phyloP scores from a whole-genome alignment of 2,329 filamentous ascomycete species.

The Pyrenophora graminea region DNA sequence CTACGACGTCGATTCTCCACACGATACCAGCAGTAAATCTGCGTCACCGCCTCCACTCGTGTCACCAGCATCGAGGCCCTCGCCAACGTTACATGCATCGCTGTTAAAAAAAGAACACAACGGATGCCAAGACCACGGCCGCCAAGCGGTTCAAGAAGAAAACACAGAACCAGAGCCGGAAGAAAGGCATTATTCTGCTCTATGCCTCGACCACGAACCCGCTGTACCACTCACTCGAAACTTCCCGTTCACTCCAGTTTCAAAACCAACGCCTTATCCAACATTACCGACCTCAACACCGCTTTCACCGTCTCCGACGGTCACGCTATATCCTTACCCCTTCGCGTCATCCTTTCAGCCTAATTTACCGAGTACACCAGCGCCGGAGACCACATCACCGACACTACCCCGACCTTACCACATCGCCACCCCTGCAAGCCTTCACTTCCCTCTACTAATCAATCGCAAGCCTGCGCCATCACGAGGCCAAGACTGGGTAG shows the following conservation, averaged over 20 bases:
- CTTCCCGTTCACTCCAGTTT: neutral
- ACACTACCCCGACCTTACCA: neutral
- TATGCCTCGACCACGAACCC: neutral
- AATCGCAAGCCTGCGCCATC: conserved; percentile 15
- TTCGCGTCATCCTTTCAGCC: neutral
- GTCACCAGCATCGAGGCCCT: too few relatives aligned
- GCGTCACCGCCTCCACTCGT: too few relatives aligned
- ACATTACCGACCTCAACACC: neutral
- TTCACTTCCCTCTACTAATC: neutral
- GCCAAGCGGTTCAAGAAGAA: too few relatives aligned
- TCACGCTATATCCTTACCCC: neutral
- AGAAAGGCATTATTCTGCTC: too few relatives aligned
- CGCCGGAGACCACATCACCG: neutral
- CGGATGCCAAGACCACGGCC: too few relatives aligned
- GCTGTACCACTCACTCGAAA: neutral
- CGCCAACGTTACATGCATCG: too few relatives aligned
- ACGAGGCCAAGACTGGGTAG: conserved; percentile 14
- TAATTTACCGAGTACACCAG: neutral
- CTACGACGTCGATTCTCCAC: too few relatives aligned
- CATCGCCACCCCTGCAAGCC: neutral
- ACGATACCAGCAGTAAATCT: too few relatives aligned
- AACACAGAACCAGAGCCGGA: too few relatives aligned
- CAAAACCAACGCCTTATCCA: neutral
- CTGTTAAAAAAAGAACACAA: too few relatives aligned
- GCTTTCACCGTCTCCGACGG: neutral